Base-by-base conservation (phyloP, 208 protist species). In the Trypanosoma cruzi region DNA sequence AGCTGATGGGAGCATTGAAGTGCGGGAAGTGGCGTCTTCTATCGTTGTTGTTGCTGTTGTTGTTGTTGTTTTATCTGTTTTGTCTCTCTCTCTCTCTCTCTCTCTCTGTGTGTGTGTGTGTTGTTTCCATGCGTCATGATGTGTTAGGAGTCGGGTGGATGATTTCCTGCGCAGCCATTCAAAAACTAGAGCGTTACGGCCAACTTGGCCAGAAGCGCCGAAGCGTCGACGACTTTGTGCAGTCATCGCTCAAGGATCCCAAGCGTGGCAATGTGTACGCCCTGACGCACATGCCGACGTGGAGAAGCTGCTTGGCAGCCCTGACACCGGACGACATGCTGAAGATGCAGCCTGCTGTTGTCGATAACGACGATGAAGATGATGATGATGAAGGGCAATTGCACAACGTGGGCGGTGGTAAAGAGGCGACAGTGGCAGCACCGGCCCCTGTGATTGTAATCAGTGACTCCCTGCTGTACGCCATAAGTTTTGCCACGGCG, bases 141-240 rank as follows among this genome's bases (percentile, higher is more conserved):
- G n/a, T 61, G 24, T 32, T 68, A 40, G n/a, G 24, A 32, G 28
- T n/a, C 49, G 11, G 13, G 29, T 29, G 36, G 8, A 95, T 96
- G 90, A 75, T 96, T 26, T 87, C 90, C 13, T 92, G 86, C 55
- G 85, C 87, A 1, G 84, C 91, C 0, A 88, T 96, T 58, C 91
- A 96, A 61, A 93, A 93, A 65, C 74, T 96, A 31, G 88, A 96
- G 77, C 84, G 91, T 5, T 96, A 96, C 63, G 91, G 88, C 32
- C 75, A 88, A 63, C 80, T 96, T 37, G 88, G 79, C 22, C 79
- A 90, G 16, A 94, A 94, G 77, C 86, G 88, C 4, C 73, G 81
- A 68, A 85, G 56, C 66, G 70, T 83, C 13, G 81, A 86, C 28
- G 84, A 96, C 64, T 94, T 91, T 71, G 70, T 96, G 22, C 31